Evolutionary conservation across 2,329 filamentous ascomycete species (phyloP), one percentile per base, ranked within the genome.

Genomic region (Alternaria ventricosa): DNA sequence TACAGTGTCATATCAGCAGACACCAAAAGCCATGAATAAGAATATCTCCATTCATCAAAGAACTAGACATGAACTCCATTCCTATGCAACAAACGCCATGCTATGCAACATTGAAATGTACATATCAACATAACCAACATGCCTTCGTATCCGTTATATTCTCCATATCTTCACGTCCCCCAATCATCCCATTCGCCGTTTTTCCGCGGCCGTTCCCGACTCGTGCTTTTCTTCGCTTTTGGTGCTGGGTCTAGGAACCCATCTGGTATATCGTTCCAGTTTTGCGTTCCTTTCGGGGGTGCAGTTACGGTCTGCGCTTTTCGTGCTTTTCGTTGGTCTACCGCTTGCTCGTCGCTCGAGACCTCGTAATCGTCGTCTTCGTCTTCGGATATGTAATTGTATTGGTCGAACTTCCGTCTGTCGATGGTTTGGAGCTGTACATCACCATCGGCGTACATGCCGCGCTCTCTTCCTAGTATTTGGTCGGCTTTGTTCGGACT

Each of bases 231-330:
- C 54, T 77, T 74, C 22, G 71, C 71, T 53, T 80, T 70, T 28
- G 73, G 72, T 28, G 73, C 66, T 4, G 70, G 64, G 23, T 73
- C 64, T 11, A 79, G 27, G 47, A 83, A 82, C 18, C 82, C 83
- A 6, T 83, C 82, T 13, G 83, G 83, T 5, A 85, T 74, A 61
- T 85, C 83, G 58, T 85, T 85, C 83, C 83, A 85, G 57, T 83
- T 81, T 46, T 72, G 74, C 10, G 78, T 82, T 7, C 36, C 45
- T 33, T 70, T 71, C 1, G 64, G 65, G 0, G 63, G 63, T 5
- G 59, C 51, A 15, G 65, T 51, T 4, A 68, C 41, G 7, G 59
- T 69, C 43, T 69, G 68, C 41, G 49, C 55, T 28, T 55, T 64
- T 44, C 66, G 66, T 4, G 73, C 63, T 44, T 53, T 68, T 58